Base-by-base conservation (phyloP, 345 rosid species). In the Tarenaya hassleriana region DNA sequence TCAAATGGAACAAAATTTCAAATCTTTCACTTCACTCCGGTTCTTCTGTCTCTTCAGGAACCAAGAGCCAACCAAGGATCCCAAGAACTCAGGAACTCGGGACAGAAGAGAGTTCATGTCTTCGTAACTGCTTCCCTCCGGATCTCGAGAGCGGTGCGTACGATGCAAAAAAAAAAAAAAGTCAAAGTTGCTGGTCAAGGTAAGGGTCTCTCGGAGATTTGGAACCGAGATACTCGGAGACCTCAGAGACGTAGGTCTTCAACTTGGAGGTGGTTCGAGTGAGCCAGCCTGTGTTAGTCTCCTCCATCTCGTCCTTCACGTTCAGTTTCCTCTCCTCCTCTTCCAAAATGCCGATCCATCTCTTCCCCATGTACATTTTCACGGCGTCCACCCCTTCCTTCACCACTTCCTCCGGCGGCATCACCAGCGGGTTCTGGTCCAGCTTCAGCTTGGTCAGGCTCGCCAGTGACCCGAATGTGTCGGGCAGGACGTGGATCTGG, bases 401-500 rank as follows among this genome's bases (percentile, higher is more conserved):
- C 51, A 85, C 80, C 1, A 79, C 68, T 29, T 80, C 86, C 7
- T 19, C 35, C 0, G 95, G 97, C 0, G 97, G 97, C 18, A 80
- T 58, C 35, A 74, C 70, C 0, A 88, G 84, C 34, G 97, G 95
- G 69, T 88, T 85, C 41, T 71, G 75, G 17, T 85, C 91, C 54
- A 85, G 41, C 43, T 77, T 82, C 66, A 88, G 84, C 52, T 85
- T 84, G 13, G 69, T 63, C 66, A 88, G 56, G 50, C 73, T 78
- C 63, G 78, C 88, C 9, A 88, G 82, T 56, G 86, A 77, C 46
- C 97, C 97, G 46, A 88, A 88, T 10, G 91, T 68, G 42, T 80
- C 81, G 0, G 97, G 97, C 39, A 88, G 78, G n/a, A 81, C 77
- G 43, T 75, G 76, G 62, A 88, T 74, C 67, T 88, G 97, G 73